Base-by-base conservation (phyloP, 2,329 filamentous ascomycete species). In the Helotiales sp. region DNA sequence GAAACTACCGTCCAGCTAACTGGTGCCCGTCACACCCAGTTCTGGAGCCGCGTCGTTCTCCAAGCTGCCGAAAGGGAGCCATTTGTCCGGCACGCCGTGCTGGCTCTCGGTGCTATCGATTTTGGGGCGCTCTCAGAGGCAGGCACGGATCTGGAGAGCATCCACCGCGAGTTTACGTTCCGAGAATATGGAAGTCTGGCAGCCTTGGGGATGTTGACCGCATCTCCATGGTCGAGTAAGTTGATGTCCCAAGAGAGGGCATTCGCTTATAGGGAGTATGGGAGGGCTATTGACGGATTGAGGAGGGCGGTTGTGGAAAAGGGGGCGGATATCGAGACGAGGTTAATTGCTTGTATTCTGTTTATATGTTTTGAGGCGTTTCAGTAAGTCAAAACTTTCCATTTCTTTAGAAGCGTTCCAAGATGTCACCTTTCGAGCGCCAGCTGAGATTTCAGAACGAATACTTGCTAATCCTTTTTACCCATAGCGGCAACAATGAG, bases 11-110 rank as follows among this genome's bases (percentile, higher is more conserved):
- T n/a, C 1, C 50, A 58, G 40, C 58, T 64, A n/a, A 49, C 58
- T 22, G 59, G 58, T 12, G 50, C 36, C 22, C 47, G 52, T 17
- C 38, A 55, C 40, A 22, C 44, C 12, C 51, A 52, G 3, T 50
- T 64, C 40, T 64, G 57, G 57, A 59, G 34, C 13, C 48, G 52
- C 7, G 46, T 58, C 10, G 55, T 64, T 7, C 57, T 62, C 5
- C 62, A 64, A 53, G 52, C 57, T 15, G 56, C 49, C 24, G 54
- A 64, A 24, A 15, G 19, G 5, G 60, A 62, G 19, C 52, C 55
- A 7, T 52, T 52, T 10, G 54, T 64, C 19, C 47, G 62, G 8
- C 51, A 62, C 48, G 62, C 54, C 3, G 55, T 59, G 10, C 57
- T 56, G 3, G 62, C 59, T 34, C 54, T 64, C 15, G 62, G 59